Evolutionary conservation across 495 filamentous ascomycete genomes (phyloP).

Genomic region (Lasiosphaeriaceae sp.): DNA sequence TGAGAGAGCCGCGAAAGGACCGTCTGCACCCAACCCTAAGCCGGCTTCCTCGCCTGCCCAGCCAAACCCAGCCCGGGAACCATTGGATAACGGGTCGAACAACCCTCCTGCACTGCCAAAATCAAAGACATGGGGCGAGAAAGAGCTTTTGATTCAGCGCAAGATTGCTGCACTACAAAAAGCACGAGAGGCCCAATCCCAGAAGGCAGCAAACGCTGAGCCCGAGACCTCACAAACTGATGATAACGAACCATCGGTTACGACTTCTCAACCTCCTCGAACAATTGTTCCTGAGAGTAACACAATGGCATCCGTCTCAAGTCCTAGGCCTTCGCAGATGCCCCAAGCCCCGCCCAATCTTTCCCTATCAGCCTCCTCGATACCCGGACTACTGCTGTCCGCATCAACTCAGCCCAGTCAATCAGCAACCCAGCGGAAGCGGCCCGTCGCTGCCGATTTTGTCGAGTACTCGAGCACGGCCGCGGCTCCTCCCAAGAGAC

Average conservation of each 20-base stretch:
- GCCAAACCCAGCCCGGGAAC: constrained; percentile 10
- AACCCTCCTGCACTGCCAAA: constrained; percentile 18
- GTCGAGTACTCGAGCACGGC: constrained; percentile 52
- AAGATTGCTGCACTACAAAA: constrained; percentile 46
- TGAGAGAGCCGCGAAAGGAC: constrained; percentile 42
- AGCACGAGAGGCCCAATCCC: constrained; percentile 24
- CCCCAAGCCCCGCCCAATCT: background rate
- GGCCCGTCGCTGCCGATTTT: constrained; percentile 84
- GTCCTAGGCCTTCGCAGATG: background rate
- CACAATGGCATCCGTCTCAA: constrained; percentile 1
- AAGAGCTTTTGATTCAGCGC: constrained; percentile 42
- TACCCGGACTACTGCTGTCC: constrained; percentile 13
- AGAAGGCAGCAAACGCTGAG: constrained; percentile 7
- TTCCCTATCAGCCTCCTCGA: background rate
- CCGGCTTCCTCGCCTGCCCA: constrained; percentile 7
- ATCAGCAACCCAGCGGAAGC: constrained; percentile 52
- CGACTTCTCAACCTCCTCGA: background rate
- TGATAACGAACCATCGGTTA: background rate
- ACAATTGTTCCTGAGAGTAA: background rate
- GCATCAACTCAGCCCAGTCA: constrained; percentile 3
- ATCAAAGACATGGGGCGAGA: constrained; percentile 36
- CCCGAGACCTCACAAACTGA: background rate
- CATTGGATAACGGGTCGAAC: background rate
- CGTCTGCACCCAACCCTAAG: constrained; percentile 7
- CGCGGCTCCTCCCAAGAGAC: constrained; percentile 52